Conservation (phyloP, 177 flowering plant genomes). For the Vitis hybrid region DNA sequence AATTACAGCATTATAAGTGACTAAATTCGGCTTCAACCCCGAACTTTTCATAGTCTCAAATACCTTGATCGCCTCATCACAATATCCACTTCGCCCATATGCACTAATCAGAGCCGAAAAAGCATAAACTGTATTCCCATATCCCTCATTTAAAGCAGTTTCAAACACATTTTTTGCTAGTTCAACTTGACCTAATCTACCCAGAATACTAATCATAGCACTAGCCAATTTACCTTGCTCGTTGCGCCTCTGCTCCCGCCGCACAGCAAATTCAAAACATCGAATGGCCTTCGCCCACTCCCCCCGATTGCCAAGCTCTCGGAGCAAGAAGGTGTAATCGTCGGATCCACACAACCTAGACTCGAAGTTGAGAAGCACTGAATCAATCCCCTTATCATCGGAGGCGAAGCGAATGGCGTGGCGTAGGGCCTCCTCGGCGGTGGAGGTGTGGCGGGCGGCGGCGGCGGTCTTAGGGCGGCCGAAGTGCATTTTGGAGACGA, state of each 20-base stretch:
- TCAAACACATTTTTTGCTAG: constrained; percentile 69
- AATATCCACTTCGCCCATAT: constrained; percentile 72
- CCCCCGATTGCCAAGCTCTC: constrained; percentile 86
- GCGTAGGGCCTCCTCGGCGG: constrained; percentile 72
- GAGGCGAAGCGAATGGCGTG: constrained; percentile 26
- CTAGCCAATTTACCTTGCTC: constrained; percentile 86
- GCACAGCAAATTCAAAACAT: constrained; percentile 71
- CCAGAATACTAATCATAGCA: constrained; percentile 80
- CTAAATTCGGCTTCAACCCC: constrained; percentile 86
- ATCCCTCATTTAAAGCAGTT: constrained; percentile 57
- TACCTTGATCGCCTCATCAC: constrained; percentile 63
- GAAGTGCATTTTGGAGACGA: constrained; percentile 79
- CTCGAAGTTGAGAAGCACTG: constrained; percentile 40
- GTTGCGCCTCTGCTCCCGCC: constrained; percentile 45
- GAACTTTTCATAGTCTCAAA: constrained; percentile 67
- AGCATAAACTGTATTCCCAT: constrained; percentile 86
- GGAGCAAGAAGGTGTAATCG: constrained; percentile 70
- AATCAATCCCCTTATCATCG: constrained; percentile 33
- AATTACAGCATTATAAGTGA: constrained; percentile 90
- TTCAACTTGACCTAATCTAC: constrained; percentile 78
- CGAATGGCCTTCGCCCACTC: constrained; percentile 58
- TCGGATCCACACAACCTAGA: constrained; percentile 63
- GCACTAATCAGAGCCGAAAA: constrained; percentile 90
- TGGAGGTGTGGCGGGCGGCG: constrained; percentile 48
- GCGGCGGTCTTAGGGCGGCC: constrained; percentile 57